phyloP scores from a whole-genome alignment of 78 protist genomes.

The Tieghemostelium lacteum region DNA sequence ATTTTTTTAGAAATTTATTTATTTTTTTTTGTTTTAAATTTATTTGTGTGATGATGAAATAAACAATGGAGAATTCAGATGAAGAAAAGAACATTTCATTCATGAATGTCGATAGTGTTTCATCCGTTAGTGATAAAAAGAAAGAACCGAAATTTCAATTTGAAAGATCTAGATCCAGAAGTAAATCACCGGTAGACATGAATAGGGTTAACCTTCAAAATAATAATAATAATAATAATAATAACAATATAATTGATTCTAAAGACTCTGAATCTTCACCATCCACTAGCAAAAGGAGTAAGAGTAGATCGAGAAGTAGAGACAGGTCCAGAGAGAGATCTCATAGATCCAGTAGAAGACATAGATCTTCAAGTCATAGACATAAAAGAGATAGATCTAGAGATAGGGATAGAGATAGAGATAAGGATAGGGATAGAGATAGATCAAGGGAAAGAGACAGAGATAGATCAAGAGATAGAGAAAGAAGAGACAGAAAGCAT shows the following conservation, averaged over 20 bases:
- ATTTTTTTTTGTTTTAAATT: too few species aligned
- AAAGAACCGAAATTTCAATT: neutral
- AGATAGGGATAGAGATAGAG: neutral
- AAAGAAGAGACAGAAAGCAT: neutral
- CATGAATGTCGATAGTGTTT: neutral
- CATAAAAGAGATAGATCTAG: neutral
- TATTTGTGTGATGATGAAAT: too few species aligned
- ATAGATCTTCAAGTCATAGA: neutral
- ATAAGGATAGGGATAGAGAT: neutral
- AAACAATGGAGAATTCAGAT: too few species aligned
- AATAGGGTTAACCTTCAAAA: neutral
- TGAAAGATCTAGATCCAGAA: neutral
- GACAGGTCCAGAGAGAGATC: neutral
- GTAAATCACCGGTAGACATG: neutral
- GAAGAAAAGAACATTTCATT: too few species aligned
- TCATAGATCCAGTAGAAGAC: neutral
- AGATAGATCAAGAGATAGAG: too few species aligned
- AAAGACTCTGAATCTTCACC: neutral
- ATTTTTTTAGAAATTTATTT: too few species aligned
- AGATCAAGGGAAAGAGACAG: too few species aligned
- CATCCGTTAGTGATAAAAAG: neutral
- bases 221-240: too few species aligned
- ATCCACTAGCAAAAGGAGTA: too few species aligned
- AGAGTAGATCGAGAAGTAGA: neutral
- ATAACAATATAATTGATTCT: neutral